These are phyloP conservation scores for Lathyrus aphaca DNA, from an alignment of 306 rosid genomes.

Conservation along the genomic window DNA sequence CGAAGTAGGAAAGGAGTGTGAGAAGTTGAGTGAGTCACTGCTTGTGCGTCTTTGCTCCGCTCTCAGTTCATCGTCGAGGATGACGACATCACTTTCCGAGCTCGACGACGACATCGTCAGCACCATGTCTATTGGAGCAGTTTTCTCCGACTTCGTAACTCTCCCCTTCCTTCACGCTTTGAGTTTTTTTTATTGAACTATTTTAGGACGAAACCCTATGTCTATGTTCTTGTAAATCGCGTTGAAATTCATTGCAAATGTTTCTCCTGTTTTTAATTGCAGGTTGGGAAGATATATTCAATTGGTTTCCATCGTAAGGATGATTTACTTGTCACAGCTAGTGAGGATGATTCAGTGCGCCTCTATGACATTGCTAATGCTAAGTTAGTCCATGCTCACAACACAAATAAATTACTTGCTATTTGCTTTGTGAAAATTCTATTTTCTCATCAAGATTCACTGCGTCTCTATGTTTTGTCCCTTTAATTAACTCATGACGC, in stretches of 20 bases:
- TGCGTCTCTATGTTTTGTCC: neutral
- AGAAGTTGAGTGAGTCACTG: too few species aligned
- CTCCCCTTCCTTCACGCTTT: neutral
- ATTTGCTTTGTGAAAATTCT: neutral
- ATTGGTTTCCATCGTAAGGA: constrained; percentile 92
- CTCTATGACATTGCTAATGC: constrained; percentile 90
- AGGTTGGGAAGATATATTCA: constrained; percentile 87
- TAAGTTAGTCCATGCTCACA: constrained; percentile 56
- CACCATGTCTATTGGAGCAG: constrained; percentile 85
- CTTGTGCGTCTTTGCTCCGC: too few species aligned
- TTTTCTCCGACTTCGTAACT: constrained; percentile 81
- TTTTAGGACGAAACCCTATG: neutral
- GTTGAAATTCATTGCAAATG: neutral
- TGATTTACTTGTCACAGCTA: constrained; percentile 81
- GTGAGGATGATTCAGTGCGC: constrained; percentile 93
- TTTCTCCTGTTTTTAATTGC: constrained; percentile 25
- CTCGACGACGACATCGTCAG: constrained; percentile 71
- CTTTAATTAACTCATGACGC: neutral
- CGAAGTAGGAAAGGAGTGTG: too few species aligned
- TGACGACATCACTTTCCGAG: constrained; percentile 63
- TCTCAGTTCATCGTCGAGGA: neutral
- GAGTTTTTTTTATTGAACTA: neutral
- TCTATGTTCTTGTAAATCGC: neutral
- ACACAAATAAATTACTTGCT: neutral
- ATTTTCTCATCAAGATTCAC: too few species aligned